Base-by-base conservation (phyloP, 192 early-diverging fungal genomes). In the Umbelopsis isabellina region DNA sequence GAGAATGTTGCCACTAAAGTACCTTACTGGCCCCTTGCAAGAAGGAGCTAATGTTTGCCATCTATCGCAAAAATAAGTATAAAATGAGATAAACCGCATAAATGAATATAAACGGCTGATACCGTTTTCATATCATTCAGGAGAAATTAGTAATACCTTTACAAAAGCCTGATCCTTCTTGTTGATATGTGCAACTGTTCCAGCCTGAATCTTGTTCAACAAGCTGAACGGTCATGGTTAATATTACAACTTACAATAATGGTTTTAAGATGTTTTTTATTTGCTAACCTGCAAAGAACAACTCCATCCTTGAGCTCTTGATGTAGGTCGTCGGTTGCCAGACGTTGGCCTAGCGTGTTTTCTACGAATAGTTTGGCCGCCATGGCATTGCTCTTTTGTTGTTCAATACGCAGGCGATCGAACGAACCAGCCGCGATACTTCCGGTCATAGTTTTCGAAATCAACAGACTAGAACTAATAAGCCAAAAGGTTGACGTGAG, bases 21-120 rank as follows among this genome's bases (percentile, higher is more conserved):
- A 61, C 55, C 55, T 61, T 61, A 25, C 55, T 61, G n/a, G 89
- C 91, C 3, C 86, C 92, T 27, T 80, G 79, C 44, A 94, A 66
- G 69, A 93, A 94, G 78, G 90, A 88, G 72, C 80, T 75, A 46
- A 93, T 92, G 65, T 94, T 93, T 67, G 92, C 89, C 88, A 93
- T 93, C 92, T 93, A 51, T 52, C n/a, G 22, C 0, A 25, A 35
- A 35, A 61, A 4, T 18, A 16, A 61, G 4, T 0, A 52, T 25
- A 52, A 52, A 3, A 52, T 41, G 5, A 41, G 37, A 41, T 9
- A 52, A 7, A 52, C 12, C 3, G 4, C 11, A 21, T 52, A 2
- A 52, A 25, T 23, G 37, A 41, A 10, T 41, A 41, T 41, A 41
- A 10, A 41, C 37, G 37, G 10, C 10, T 10, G 37, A 5, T 41